Percentiles rank a stretch among this genome's conserved stretches.
Evolutionary conservation across 192 early-diverging fungal species (phyloP).

Genomic region (Lunasporangiospora selenospora): DNA sequence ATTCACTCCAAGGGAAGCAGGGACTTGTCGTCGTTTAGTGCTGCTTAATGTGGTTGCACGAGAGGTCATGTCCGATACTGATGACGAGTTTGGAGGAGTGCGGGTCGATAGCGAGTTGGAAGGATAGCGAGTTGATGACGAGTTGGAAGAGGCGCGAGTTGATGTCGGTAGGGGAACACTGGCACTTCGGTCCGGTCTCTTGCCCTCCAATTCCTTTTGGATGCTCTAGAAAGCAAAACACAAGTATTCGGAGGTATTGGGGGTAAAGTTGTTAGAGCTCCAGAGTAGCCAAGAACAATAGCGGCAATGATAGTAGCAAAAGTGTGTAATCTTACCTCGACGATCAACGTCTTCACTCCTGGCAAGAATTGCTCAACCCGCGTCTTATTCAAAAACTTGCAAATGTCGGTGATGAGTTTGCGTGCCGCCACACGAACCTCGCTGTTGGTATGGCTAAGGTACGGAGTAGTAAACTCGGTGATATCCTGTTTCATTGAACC

Average conservation of each 20-base stretch:
- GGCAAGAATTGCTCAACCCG: slow-evolving; percentile 45
- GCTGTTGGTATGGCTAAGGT: slow-evolving; percentile 62
- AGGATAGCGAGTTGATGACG: no score
- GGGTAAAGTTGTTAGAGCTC: background rate
- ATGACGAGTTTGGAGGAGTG: no score
- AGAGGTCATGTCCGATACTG: no score
- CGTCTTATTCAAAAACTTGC: slow-evolving; percentile 41
- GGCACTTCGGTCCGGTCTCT: no score
- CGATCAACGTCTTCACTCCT: slow-evolving; percentile 41
- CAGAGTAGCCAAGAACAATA: no score
- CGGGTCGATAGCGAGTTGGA: no score
- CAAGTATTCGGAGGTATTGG: no score
- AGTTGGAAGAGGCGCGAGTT: slow-evolving; percentile 5
- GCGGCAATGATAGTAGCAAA: background rate
- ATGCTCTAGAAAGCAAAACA: slow-evolving; percentile 36
- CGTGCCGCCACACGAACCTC: slow-evolving; percentile 68
- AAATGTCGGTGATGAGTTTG: slow-evolving; percentile 58
- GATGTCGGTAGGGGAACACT: no score
- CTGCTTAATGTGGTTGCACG: background rate
- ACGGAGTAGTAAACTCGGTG: slow-evolving; percentile 61
- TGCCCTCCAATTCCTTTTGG: slow-evolving; percentile 35
- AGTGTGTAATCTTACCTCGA: slow-evolving; percentile 40
- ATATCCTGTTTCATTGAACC: slow-evolving; percentile 55
- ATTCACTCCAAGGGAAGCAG: slow-evolving; percentile 18
- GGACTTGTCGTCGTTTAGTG: slow-evolving; percentile 13